Evolutionary conservation across 108 stramenopile species (phyloP).

Genomic region (Skeletonema menzelii): DNA sequence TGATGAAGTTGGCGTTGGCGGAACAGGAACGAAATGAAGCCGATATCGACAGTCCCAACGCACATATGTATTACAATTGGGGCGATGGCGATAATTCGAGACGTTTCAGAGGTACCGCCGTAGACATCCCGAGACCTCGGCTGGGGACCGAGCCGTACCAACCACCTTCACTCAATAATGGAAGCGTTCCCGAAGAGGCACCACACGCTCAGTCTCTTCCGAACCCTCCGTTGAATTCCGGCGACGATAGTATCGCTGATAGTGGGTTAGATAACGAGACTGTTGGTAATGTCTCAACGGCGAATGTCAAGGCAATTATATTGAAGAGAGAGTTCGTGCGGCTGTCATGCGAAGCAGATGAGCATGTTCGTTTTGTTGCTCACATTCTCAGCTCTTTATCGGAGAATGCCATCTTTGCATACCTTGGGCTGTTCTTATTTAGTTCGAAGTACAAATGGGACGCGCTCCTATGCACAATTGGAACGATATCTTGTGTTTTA

Average conservation of each 20-base stretch:
- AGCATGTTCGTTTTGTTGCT: conserved; percentile 84
- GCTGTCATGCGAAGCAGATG: conserved; percentile 56
- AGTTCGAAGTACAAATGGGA: conserved; percentile 74
- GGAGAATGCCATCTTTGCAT: conserved; percentile 88
- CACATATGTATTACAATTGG: conserved; percentile 31
- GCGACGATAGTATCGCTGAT: neutral
- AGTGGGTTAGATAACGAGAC: conserved; percentile 4
- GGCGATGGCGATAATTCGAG: conserved; percentile 22
- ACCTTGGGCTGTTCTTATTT: conserved; percentile 87
- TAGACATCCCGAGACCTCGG: conserved; percentile 28
- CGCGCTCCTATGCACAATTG: conserved; percentile 55
- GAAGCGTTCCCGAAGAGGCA: neutral
- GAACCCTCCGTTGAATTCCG: neutral
- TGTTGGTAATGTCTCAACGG: conserved; percentile 15
- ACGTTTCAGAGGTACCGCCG: conserved; percentile 38
- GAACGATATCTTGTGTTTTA: conserved; percentile 61
- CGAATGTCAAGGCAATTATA: conserved; percentile 35
- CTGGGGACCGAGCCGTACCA: neutral
- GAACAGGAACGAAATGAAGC: neutral
- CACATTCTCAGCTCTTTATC: conserved; percentile 69
- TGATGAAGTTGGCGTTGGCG: conserved; percentile 15
- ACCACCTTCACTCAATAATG: neutral
- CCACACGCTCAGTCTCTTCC: neutral
- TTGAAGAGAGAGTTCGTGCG: conserved; percentile 37
- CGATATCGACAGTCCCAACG: neutral